Evolutionary conservation across 306 rosid genomes (phyloP).

Genomic region (Parietaria judaica): DNA sequence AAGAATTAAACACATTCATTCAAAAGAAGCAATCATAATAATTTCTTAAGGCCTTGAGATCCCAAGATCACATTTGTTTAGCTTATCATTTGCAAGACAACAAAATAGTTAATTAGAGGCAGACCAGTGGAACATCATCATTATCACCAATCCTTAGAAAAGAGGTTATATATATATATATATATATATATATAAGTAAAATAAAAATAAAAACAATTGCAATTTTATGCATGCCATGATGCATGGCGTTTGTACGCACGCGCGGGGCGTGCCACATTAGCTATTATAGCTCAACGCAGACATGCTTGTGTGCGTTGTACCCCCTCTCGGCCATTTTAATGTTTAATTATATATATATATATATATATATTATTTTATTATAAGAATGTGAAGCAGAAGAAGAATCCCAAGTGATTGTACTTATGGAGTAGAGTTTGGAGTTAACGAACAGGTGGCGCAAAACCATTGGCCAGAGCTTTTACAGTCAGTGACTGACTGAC

Average conservation of each 20-base stretch:
- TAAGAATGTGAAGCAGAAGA: no score
- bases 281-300: conserved; percentile 25
- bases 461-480: no score
- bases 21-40: conserved; percentile 33
- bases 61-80: conserved; percentile 30
- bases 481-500: no score
- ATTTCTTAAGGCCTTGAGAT: conserved; percentile 24
- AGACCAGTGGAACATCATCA: conserved; percentile 57
- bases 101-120: conserved; percentile 59
- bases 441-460: no score
- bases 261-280: conserved; percentile 37
- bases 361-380: neutral
- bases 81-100: conserved; percentile 43
- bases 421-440: no score
- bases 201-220: conserved; percentile 11
- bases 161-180: neutral
- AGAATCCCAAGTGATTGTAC: no score
- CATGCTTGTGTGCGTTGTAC: conserved; percentile 1
- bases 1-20: conserved; percentile 34
- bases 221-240: conserved; percentile 14
- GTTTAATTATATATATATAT: neutral
- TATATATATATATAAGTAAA: conserved; percentile 1
- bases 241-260: conserved; percentile 25
- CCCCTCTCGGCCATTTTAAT: neutral
- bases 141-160: conserved; percentile 36